Percentiles rank a stretch among this genome's conserved stretches.
Evolutionary conservation across 345 rosid species (phyloP).

Genomic region (Citrus australasica): DNA sequence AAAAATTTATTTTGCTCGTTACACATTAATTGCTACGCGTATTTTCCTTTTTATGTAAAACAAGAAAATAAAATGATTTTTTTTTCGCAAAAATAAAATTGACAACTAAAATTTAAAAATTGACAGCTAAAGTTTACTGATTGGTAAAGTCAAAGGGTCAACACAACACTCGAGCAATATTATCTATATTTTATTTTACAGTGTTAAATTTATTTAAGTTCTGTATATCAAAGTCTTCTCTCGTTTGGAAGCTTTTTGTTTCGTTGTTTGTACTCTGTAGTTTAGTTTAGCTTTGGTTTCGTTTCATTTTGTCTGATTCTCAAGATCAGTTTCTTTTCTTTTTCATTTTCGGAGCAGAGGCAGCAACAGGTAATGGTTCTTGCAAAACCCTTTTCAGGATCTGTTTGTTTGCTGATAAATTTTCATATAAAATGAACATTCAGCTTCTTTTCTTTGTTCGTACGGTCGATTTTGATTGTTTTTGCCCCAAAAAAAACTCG

Average conservation of each 20-base stretch:
- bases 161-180: not conserved
- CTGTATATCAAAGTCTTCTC: not conserved
- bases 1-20: too few relatives aligned
- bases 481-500: not conserved
- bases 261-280: not conserved
- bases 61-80: not conserved
- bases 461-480: too few relatives aligned
- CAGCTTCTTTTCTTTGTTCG: not conserved
- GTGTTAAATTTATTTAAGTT: not conserved
- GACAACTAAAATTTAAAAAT: not conserved
- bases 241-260: not conserved
- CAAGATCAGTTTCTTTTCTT: not conserved
- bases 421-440: not conserved
- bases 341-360: not conserved
- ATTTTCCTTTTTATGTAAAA: not conserved
- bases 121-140: not conserved
- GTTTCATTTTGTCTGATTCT: not conserved
- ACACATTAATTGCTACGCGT: not conserved
- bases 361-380: constrained; percentile 13
- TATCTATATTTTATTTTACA: not conserved
- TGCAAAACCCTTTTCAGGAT: not conserved
- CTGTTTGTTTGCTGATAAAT: constrained; percentile 8
- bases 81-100: not conserved
- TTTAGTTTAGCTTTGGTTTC: not conserved
- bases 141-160: not conserved